Conservation (phyloP, 176 grass and related monocot species). For the Musa troglodytarum region DNA sequence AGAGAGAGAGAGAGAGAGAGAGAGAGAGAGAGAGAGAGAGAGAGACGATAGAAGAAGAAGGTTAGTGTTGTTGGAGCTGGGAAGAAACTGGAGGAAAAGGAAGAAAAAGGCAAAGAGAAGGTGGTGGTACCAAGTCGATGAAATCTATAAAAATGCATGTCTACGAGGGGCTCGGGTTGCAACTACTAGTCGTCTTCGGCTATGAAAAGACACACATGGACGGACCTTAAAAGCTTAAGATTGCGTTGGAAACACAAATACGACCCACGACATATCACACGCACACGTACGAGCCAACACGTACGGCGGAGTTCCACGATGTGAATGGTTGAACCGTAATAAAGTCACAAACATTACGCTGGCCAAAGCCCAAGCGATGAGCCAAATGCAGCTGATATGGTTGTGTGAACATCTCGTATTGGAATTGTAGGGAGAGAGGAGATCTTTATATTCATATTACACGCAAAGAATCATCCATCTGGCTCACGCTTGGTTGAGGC, state of each 20-base stretch:
- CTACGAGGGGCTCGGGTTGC: not conserved
- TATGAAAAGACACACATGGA: not conserved
- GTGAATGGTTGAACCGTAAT: no score
- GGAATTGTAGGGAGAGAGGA: no score
- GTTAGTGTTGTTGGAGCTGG: not conserved
- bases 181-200: not conserved
- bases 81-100: not conserved
- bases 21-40: not conserved
- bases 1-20: not conserved
- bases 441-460: no score
- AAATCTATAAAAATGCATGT: not conserved
- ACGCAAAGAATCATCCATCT: no score
- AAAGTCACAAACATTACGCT: no score
- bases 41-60: not conserved
- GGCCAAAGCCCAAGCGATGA: no score
- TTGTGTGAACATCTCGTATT: no score
- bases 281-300: no score
- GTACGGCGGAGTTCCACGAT: no score
- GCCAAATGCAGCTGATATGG: no score
- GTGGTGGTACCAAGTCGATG: not conserved
- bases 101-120: conserved; percentile 5
- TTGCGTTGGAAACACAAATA: not conserved
- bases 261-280: not conserved
- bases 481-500: no score
- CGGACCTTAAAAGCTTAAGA: not conserved